Conservation (phyloP, 139 green algal species). For the Pedinophyceae sp. region DNA sequence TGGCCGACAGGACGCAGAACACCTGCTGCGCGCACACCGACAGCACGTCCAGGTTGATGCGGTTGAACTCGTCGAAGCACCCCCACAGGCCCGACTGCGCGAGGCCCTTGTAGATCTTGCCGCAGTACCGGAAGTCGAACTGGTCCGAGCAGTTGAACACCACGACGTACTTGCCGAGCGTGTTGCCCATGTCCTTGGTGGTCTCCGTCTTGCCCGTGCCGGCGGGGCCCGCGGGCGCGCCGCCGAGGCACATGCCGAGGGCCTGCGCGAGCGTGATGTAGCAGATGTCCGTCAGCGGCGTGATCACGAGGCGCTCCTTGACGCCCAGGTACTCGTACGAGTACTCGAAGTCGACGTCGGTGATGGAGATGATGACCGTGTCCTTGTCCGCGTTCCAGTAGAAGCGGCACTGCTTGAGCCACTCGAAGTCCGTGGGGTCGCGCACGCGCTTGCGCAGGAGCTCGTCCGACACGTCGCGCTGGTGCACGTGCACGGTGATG, state of each 20-base stretch:
- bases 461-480: conserved; percentile 80
- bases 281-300: conserved; percentile 86
- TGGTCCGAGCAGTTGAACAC: conserved; percentile 97
- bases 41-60: conserved; percentile 94
- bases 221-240: conserved; percentile 79
- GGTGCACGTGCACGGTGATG: conserved; percentile 95
- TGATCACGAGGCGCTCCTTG: conserved; percentile 93
- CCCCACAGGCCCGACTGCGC: conserved; percentile 86
- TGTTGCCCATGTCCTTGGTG: conserved; percentile 88
- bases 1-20: conserved; percentile 79
- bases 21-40: conserved; percentile 90
- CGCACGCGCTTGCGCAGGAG: conserved; percentile 50
- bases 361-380: conserved; percentile 88
- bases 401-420: conserved; percentile 87
- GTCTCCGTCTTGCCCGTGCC: conserved; percentile 91
- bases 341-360: conserved; percentile 96
- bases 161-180: conserved; percentile 91
- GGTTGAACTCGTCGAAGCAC: conserved; percentile 98
- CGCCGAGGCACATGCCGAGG: conserved; percentile 88
- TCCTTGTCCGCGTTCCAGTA: conserved; percentile 87
- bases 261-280: conserved; percentile 89
- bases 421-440: conserved; percentile 95
- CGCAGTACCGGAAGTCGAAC: conserved; percentile 92
- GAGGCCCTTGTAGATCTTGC: conserved; percentile 95
- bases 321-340: conserved; percentile 85